Evolutionary conservation across 169 alveolate species (phyloP).

Genomic region (Plasmodium blacklocki): DNA sequence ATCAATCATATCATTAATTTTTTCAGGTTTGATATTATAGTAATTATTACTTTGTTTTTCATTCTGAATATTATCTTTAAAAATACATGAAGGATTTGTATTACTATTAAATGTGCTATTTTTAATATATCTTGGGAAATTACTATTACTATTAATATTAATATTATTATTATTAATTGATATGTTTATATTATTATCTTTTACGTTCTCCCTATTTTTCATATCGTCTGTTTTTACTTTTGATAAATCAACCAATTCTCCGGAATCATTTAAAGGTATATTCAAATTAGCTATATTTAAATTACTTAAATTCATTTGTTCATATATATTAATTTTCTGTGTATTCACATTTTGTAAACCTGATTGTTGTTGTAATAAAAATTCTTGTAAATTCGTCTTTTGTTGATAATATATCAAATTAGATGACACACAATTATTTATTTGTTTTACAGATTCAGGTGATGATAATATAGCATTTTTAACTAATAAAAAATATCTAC

Average conservation of each 20-base stretch:
- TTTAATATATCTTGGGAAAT: neutral
- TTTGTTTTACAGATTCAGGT: conserved; percentile 58
- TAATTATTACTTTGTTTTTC: conserved; percentile 7
- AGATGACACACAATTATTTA: conserved; percentile 67
- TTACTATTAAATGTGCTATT: neutral
- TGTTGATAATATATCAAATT: conserved; percentile 62
- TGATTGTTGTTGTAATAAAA: conserved; percentile 47
- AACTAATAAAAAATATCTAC: conserved; percentile 45
- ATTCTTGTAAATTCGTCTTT: conserved; percentile 54
- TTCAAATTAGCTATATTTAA: conserved; percentile 34
- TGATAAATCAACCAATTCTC: conserved; percentile 34
- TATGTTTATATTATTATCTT: neutral
- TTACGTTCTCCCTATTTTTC: neutral
- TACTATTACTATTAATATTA: neutral
- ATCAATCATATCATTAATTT: conserved; percentile 70
- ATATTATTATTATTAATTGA: no score
- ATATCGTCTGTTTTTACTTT: conserved; percentile 10
- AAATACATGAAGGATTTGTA: neutral
- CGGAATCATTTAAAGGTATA: conserved; percentile 29
- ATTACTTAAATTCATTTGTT: conserved; percentile 29
- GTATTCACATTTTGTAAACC: conserved; percentile 16
- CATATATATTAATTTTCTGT: conserved; percentile 27
- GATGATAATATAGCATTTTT: conserved; percentile 71
- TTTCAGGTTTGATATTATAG: conserved; percentile 39
- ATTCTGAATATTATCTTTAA: neutral